Percentiles rank a stretch among this genome's conserved stretches.
Evolutionary conservation across 306 rosid species (phyloP).

Genomic region (Malus fusca): DNA sequence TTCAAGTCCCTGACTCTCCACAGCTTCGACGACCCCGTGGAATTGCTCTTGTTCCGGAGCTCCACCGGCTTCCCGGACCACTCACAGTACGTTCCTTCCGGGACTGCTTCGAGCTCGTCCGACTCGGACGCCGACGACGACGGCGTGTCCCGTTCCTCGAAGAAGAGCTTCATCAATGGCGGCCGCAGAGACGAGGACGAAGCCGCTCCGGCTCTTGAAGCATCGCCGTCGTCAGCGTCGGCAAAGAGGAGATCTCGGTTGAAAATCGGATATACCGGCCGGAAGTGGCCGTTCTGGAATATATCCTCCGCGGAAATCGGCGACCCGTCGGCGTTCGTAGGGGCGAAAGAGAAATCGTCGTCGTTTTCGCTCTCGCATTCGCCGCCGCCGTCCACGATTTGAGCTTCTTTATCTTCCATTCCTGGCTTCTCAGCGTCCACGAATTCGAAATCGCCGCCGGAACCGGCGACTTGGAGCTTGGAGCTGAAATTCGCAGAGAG

Average conservation of each 20-base stretch:
- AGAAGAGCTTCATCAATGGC: constrained; percentile 50
- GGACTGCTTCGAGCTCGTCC: constrained; percentile 17
- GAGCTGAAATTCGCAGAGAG: constrained; percentile 30
- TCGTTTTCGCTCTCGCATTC: constrained; percentile 6
- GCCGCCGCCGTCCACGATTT: not conserved
- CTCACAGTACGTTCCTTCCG: constrained; percentile 55
- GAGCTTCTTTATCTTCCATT: not conserved
- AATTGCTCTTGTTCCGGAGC: constrained; percentile 56
- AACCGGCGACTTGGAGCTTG: constrained; percentile 22
- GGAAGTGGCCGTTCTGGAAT: constrained; percentile 71
- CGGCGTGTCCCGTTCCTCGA: constrained; percentile 23
- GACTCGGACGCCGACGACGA: constrained; percentile 24
- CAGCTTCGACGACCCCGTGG: constrained; percentile 71
- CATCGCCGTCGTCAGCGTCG: constrained; percentile 18
- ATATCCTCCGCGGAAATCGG: constrained; percentile 64
- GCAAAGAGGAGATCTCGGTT: constrained; percentile 43
- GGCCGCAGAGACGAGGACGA: constrained; percentile 15
- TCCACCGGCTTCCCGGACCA: constrained; percentile 49
- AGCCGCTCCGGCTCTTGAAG: not conserved
- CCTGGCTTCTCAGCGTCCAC: not conserved
- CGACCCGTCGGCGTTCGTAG: constrained; percentile 41
- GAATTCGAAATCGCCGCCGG: not conserved
- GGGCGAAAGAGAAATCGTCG: constrained; percentile 58
- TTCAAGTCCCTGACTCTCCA: constrained; percentile 65
- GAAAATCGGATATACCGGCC: constrained; percentile 56